Evolutionary conservation across 306 rosid genomes (phyloP).

Genomic region (Glycyrrhiza uralensis): DNA sequence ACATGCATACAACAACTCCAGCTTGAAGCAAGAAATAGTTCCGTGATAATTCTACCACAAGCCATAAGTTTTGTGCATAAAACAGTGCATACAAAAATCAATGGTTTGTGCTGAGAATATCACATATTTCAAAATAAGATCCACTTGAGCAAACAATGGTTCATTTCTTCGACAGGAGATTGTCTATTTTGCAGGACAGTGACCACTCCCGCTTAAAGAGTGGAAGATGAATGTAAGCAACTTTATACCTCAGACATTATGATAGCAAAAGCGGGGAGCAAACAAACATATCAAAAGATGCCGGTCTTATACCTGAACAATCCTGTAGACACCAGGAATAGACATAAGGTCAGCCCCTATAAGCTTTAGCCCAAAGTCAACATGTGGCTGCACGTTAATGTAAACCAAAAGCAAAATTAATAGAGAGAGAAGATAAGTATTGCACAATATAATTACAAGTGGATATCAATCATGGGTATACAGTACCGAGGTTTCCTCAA

Average conservation of each 20-base stretch:
- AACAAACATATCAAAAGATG: neutral
- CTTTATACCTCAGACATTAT: constrained; percentile 5
- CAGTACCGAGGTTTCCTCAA: neutral
- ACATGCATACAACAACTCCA: constrained; percentile 10
- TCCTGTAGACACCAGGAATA: constrained; percentile 77
- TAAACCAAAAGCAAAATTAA: neutral
- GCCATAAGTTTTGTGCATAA: neutral
- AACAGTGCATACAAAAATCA: constrained; percentile 8
- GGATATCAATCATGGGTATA: neutral
- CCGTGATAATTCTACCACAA: constrained; percentile 4
- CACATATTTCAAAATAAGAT: constrained; percentile 14
- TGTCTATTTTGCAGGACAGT: neutral
- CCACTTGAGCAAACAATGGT: constrained; percentile 12
- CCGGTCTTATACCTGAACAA: constrained; percentile 68
- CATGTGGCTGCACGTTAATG: constrained; percentile 65
- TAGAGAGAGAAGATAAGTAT: neutral
- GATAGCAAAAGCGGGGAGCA: neutral
- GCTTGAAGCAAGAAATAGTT: neutral
- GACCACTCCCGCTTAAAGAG: neutral
- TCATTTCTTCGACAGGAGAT: neutral
- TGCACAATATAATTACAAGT: neutral
- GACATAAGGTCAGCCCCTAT: constrained; percentile 89
- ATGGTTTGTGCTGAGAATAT: neutral
- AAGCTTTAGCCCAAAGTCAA: constrained; percentile 91
- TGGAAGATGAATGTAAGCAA: constrained; percentile 14